These are phyloP conservation scores for Beverwykella pulmonaria DNA, from an alignment of 495 filamentous ascomycete genomes.

Conservation along the genomic window DNA sequence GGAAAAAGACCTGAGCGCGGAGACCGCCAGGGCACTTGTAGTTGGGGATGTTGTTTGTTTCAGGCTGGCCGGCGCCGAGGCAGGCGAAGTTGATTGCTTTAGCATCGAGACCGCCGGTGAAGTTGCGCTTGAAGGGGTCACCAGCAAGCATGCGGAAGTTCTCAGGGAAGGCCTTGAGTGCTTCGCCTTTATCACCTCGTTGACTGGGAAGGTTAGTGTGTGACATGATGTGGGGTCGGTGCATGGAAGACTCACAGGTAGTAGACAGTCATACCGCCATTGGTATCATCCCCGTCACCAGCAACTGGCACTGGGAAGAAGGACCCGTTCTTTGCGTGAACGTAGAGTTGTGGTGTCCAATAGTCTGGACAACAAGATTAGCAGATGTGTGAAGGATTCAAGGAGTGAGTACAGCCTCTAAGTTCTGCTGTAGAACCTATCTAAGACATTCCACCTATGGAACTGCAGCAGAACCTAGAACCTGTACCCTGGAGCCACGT, in stretches of 20 bases:
- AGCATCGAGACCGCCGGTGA: conserved; percentile 49
- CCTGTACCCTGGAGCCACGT: too few relatives aligned
- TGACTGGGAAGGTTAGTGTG: conserved; percentile 55
- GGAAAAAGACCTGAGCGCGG: conserved; percentile 63
- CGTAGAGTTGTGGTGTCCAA: conserved; percentile 76
- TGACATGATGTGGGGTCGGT: background rate
- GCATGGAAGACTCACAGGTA: conserved; percentile 59
- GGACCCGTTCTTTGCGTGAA: conserved; percentile 61
- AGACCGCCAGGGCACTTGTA: conserved; percentile 63
- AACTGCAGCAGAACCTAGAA: too few relatives aligned
- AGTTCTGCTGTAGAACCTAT: too few relatives aligned
- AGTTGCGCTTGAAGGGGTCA: conserved; percentile 56
- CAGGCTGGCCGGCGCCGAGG: conserved; percentile 52
- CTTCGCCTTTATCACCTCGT: conserved; percentile 60
- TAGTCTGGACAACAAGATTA: too few relatives aligned
- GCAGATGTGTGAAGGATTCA: too few relatives aligned
- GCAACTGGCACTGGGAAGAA: conserved; percentile 68
- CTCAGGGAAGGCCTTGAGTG: conserved; percentile 66
- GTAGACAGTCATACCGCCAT: conserved; percentile 59
- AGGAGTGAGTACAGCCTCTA: too few relatives aligned
- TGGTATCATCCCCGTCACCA: conserved; percentile 58
- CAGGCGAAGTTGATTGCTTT: conserved; percentile 60
- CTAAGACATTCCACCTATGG: too few relatives aligned
- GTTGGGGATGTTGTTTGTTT: conserved; percentile 58
- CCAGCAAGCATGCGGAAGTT: conserved; percentile 78